Evolutionary conservation across 805 yeast species (phyloP), one percentile per base, ranked within the genome.

Genomic region (Candida ponderosae): DNA sequence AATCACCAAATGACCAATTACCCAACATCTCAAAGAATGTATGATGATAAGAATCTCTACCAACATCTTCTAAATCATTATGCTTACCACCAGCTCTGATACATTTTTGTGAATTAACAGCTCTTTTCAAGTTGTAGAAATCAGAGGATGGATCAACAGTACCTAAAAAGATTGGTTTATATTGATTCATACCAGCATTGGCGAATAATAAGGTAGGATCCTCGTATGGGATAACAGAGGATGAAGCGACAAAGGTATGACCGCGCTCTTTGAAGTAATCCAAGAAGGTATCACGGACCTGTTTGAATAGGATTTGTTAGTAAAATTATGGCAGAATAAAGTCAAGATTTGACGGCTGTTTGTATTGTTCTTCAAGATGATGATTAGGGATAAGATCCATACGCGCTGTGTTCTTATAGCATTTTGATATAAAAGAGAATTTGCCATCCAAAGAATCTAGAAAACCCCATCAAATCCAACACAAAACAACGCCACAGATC

Each of bases 81-180:
- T 93, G 99, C 65, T 93, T 93, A 62, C 99, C 99, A 63, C 99
- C 99, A 24, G 99, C 99, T 68, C 99, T 81, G 54, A 93, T 90
- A 74, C 97, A 93, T 63, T 93, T 93, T 59, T 93, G 99, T 14
- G 97, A 87, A 72, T 93, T 90, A 50, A 76, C 82, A 34, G 98
- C 96, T 48, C 96, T 75, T 56, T 82, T 86, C 62, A 93, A 71
- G 46, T 70, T 68, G 51, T 87, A 81, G 55, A 90, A 83, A 34
- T 88, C 93, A 32, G 93, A 80, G 18, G 90, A 69, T 24, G 99
- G 99, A 51, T 93, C 97, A 33, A 88, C 97, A 9, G 97, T 89
- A 38, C 99, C 99, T 55, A 89, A 70, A 61, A 93, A 93, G 50
- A 93, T 93, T 13, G 98, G 96, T 64, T 93, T 93, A 65, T 89